Percentiles rank a stretch among this genome's conserved stretches.
Evolutionary conservation across 495 filamentous ascomycete genomes (phyloP).

Genomic region (Trichoderma gamsii): DNA sequence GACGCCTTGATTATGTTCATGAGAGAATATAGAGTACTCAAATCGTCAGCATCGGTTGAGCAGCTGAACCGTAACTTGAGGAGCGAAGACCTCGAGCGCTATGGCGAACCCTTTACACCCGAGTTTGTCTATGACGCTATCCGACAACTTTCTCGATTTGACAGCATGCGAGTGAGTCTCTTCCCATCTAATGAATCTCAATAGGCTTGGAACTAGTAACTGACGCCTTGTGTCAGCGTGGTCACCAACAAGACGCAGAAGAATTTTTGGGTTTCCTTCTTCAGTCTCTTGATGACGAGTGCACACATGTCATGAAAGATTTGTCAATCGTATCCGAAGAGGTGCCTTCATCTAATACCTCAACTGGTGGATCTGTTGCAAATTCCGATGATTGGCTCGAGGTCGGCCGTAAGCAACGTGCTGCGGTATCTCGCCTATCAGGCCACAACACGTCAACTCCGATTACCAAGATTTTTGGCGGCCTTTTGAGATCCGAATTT

Average conservation of each 20-base stretch:
- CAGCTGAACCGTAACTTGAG: constrained; percentile 68
- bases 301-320: constrained; percentile 62
- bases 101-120: constrained; percentile 85
- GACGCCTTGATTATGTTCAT: constrained; percentile 98
- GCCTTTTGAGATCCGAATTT: constrained; percentile 83
- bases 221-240: constrained; percentile 52
- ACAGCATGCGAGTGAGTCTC: constrained; percentile 73
- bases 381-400: constrained; percentile 72
- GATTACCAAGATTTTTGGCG: constrained; percentile 90
- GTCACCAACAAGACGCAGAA: constrained; percentile 96
- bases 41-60: constrained; percentile 68
- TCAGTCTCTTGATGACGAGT: constrained; percentile 91
- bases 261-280: constrained; percentile 94
- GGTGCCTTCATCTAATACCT: constrained; percentile 31
- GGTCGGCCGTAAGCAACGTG: constrained; percentile 85
- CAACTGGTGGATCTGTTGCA: constrained; percentile 37
- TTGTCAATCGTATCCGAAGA: constrained; percentile 37
- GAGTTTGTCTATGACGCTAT: constrained; percentile 96
- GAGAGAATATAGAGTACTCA: constrained; percentile 82
- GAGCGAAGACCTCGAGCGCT: constrained; percentile 76
- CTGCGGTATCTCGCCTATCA: constrained; percentile 81
- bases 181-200: neutral
- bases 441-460: constrained; percentile 71
- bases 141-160: constrained; percentile 74
- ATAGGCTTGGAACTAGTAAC: constrained; percentile 4